Evolutionary conservation across 306 rosid genomes (phyloP).

Genomic region (Gillenia trifoliata): DNA sequence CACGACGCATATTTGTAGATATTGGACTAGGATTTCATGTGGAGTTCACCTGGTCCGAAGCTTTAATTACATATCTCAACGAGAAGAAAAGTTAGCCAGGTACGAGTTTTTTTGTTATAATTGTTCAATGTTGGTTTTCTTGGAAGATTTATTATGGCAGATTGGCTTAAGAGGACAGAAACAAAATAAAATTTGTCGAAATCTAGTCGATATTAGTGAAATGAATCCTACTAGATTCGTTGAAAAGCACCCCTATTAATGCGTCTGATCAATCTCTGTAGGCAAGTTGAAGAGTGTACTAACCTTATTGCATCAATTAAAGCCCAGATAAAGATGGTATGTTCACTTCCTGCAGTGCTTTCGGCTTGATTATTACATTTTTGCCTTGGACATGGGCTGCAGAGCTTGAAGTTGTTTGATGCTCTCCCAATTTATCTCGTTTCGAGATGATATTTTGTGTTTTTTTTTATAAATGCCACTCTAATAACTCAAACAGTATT

Average conservation of each 20-base stretch:
- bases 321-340: constrained; percentile 90
- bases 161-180: neutral
- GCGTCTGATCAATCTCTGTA: constrained; percentile 26
- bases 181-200: neutral
- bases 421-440: neutral
- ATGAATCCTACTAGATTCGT: neutral
- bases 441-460: neutral
- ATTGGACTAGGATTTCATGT: constrained; percentile 92
- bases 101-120: constrained; percentile 21
- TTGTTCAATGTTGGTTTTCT: neutral
- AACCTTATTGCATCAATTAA: constrained; percentile 77
- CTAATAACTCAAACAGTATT: neutral
- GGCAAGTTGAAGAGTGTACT: constrained; percentile 83
- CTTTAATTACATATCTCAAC: constrained; percentile 58
- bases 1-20: constrained; percentile 71
- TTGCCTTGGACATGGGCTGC: neutral
- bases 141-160: neutral
- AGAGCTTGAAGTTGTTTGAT: neutral
- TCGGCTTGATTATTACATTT: neutral
- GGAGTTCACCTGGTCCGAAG: constrained; percentile 94
- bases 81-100: constrained; percentile 78
- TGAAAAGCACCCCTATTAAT: neutral
- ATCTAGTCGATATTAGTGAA: neutral
- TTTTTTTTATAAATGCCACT: too few species aligned
- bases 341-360: constrained; percentile 3